phyloP scores from a whole-genome alignment of 2,329 filamentous ascomycete genomes.

The Fusarium tjaetaba region DNA sequence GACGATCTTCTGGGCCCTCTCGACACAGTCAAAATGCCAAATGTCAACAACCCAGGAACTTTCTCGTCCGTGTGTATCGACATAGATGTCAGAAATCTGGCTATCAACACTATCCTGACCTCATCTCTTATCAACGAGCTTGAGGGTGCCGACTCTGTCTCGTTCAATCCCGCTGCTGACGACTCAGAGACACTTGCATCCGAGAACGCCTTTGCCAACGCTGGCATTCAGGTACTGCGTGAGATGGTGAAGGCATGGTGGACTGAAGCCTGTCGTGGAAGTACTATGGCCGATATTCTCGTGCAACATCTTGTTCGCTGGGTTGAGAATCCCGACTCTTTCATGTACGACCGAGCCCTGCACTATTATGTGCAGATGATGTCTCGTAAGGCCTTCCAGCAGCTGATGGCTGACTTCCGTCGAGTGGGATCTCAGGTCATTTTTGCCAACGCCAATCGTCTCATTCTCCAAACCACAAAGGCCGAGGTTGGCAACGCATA shows the following conservation, averaged over 20 bases:
- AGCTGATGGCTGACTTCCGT: constrained; percentile 96
- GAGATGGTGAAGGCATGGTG: constrained; percentile 99
- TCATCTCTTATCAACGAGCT: constrained; percentile 97
- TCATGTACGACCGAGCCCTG: constrained; percentile 92
- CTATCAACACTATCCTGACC: constrained; percentile 97
- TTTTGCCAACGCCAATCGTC: constrained; percentile 89
- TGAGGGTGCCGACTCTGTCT: constrained; percentile 86
- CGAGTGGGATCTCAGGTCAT: constrained; percentile 94
- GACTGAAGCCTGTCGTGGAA: constrained; percentile 90
- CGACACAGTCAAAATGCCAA: constrained; percentile 90
- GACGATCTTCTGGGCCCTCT: constrained; percentile 87
- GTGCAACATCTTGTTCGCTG: constrained; percentile 97
- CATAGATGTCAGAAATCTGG: constrained; percentile 89
- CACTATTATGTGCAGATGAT: constrained; percentile 99
- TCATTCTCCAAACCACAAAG: constrained; percentile 95
- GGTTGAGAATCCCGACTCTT: constrained; percentile 93
- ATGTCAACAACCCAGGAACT: constrained; percentile 90
- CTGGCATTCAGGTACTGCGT: constrained; percentile 87
- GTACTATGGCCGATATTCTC: constrained; percentile 95
- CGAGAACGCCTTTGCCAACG: constrained; percentile 92
- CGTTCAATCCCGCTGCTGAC: constrained; percentile 72
- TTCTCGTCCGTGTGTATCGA: constrained; percentile 98
- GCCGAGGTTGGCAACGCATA: constrained; percentile 96
- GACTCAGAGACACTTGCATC: constrained; percentile 72
- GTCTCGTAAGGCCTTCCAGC: constrained; percentile 95